Evolutionary conservation across 1,284 basidiomycete genomes (phyloP).

Genomic region (Trametes polyzona): DNA sequence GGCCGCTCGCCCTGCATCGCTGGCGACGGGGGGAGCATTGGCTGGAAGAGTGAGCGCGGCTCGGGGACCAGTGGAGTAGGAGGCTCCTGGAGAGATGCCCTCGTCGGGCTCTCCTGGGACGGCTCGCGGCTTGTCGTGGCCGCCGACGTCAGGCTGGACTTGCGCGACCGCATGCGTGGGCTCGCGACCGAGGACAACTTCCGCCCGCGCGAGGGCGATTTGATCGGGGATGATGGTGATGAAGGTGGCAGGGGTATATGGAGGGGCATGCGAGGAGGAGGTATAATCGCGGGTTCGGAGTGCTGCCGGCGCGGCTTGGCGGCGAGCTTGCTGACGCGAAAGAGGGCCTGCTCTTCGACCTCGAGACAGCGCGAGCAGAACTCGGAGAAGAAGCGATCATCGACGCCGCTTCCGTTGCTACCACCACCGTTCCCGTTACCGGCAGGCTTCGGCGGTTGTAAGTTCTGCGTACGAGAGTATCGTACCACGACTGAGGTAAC

Average conservation of each 20-base stretch:
- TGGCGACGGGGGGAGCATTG: conserved; percentile 13
- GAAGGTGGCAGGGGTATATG: conserved; percentile 23
- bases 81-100: conserved; percentile 8
- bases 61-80: neutral
- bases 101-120: conserved; percentile 10
- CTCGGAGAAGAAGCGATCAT: conserved; percentile 30
- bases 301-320: conserved; percentile 26
- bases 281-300: conserved; percentile 23
- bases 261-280: conserved; percentile 12
- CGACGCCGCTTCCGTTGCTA: conserved; percentile 2
- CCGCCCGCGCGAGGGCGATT: conserved; percentile 23
- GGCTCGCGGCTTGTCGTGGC: conserved; percentile 38
- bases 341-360: conserved; percentile 71
- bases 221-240: conserved; percentile 25
- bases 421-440: neutral
- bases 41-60: conserved; percentile 19
- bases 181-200: conserved; percentile 20
- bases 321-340: conserved; percentile 62
- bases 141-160: conserved; percentile 45
- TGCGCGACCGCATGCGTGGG: conserved; percentile 26
- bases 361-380: conserved; percentile 59
- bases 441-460: conserved; percentile 27
- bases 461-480: conserved; percentile 37
- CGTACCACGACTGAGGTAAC: conserved; percentile 76
- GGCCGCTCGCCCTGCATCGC: conserved; percentile 7